Evolutionary conservation across 441 rosid species (phyloP).

Genomic region (Gossypium davidsonii): DNA sequence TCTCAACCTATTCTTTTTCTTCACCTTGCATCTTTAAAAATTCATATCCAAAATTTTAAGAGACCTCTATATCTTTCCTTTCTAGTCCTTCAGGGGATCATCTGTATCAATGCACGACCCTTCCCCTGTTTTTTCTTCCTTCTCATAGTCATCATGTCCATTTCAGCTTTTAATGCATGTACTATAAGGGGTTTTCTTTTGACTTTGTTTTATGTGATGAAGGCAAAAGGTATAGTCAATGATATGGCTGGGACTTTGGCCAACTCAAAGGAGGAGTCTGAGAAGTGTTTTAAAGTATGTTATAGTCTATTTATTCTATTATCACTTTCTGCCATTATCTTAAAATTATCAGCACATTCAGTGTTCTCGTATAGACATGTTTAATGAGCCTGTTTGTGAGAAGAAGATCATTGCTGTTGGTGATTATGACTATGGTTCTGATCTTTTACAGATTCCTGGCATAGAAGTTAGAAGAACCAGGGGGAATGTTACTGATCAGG

Average conservation of each 20-base stretch:
- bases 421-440: slow-evolving; percentile 24
- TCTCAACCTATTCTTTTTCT: not conserved
- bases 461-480: slow-evolving; percentile 53
- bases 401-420: slow-evolving; percentile 27
- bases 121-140: slow-evolving; percentile 4
- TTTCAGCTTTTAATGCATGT: not conserved
- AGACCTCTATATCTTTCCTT: not conserved
- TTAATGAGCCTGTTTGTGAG: slow-evolving; percentile 46
- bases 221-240: slow-evolving; percentile 53
- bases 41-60: not conserved
- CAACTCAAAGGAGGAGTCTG: slow-evolving; percentile 47
- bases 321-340: slow-evolving; percentile 7
- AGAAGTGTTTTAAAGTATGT: slow-evolving; percentile 16
- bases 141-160: not conserved
- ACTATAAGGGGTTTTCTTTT: slow-evolving; percentile 7
- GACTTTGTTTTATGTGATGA: slow-evolving; percentile 19
- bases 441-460: slow-evolving; percentile 41
- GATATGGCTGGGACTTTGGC: slow-evolving; percentile 43
- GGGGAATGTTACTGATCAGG: not conserved
- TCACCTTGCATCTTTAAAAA: not conserved
- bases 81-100: not conserved
- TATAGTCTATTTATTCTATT: not conserved
- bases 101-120: not conserved
- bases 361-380: slow-evolving; percentile 41
- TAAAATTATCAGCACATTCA: slow-evolving; percentile 39